Conservation (phyloP, 805 yeast genomes). For the Grigorovia yakushimaensis region DNA sequence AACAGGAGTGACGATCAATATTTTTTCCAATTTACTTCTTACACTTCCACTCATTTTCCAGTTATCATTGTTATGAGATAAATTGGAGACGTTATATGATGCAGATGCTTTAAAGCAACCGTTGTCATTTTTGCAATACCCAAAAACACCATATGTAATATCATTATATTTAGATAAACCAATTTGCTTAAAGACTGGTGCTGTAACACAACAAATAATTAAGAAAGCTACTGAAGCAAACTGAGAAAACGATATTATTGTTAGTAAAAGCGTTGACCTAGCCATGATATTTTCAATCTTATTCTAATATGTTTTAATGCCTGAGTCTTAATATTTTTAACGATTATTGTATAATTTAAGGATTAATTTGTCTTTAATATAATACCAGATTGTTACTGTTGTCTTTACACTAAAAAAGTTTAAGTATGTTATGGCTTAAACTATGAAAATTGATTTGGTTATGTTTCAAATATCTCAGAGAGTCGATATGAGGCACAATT, state of each 20-base stretch:
- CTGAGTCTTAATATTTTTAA: no score
- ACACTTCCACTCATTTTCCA: constrained; percentile 42
- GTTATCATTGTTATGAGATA: constrained; percentile 27
- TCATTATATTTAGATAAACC: constrained; percentile 39
- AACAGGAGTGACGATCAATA: constrained; percentile 53
- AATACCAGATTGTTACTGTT: no score
- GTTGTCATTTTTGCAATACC: constrained; percentile 39
- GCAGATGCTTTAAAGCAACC: constrained; percentile 39
- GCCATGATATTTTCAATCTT: not conserved
- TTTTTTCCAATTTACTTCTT: constrained; percentile 43
- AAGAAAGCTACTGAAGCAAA: constrained; percentile 51
- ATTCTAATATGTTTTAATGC: no score
- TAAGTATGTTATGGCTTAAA: not conserved
- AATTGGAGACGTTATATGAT: constrained; percentile 32
- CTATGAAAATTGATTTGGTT: not conserved
- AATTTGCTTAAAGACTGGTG: constrained; percentile 46
- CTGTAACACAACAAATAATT: constrained; percentile 49
- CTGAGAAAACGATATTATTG: constrained; percentile 37
- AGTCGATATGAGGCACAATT: not conserved
- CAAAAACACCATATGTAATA: constrained; percentile 54
- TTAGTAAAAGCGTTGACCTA: constrained; percentile 17
- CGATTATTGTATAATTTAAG: no score
- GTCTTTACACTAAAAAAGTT: not conserved
- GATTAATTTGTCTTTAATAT: no score
- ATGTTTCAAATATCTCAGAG: not conserved